Evolutionary conservation across 805 yeast species (phyloP), one percentile per base, ranked within the genome.

Genomic region (Yarrowia bubula): DNA sequence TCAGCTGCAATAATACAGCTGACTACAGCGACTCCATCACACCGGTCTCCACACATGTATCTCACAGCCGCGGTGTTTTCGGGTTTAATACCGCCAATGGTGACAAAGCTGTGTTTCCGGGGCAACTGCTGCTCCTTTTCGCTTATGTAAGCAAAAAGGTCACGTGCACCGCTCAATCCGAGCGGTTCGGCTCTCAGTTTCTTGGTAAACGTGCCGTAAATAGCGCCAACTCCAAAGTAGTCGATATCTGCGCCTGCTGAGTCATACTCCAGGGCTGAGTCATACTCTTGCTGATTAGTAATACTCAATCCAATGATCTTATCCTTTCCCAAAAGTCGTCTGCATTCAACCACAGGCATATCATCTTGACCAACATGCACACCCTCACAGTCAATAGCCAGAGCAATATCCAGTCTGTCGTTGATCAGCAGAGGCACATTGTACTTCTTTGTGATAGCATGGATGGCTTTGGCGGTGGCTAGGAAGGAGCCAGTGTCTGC

Each of bases 291-390:
- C 4, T 79, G 79, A 0, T 79, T 79, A 37, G 80, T 79, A 31
- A 90, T 88, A 44, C 92, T 86, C 66, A 92, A 86, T 0, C 98
- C 98, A 51, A 92, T 73, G 66, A 92, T 86, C 75, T 88, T 90
- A 65, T 84, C 81, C 0, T 86, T 84, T 0, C 97, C 97, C 8
- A 69, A 35, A 37, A 90, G 71, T 70, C 78, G 71, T 41, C 97
- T 76, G 0, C 84, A 95, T 42, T 80, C 70, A 1, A 70, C 70
- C 1, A 84, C 84, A 50, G 76, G 78, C 90, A 92, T 89, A 72
- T 92, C 98, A 63, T 87, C 92, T 74, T 92, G 97, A 0, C 98
- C 98, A 18, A 92, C 90, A 77, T 92, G 98, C 8, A 92, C 87
- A 39, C 96, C 96, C 68, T 90, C 97, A 1, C 96, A 96, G 69